These are phyloP conservation scores for Neurospora crassa DNA, from an alignment of 2,329 filamentous ascomycete species.

Conservation along the genomic window DNA sequence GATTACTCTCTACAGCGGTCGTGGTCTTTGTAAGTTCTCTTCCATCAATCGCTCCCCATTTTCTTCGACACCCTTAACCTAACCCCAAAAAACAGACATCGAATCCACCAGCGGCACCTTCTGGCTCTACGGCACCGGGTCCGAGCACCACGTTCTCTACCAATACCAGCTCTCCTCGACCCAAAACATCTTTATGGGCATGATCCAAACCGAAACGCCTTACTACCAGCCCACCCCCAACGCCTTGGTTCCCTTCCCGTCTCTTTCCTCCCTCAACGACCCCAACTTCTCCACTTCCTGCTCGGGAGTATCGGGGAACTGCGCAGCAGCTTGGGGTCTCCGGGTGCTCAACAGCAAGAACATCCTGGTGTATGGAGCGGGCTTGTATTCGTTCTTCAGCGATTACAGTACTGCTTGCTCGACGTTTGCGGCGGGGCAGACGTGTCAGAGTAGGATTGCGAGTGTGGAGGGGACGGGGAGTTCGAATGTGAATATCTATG, in stretches of 20 bases:
- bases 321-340: slow-evolving; percentile 54
- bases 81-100: slow-evolving; percentile 20
- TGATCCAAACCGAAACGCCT: slow-evolving; percentile 60
- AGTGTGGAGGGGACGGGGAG: slow-evolving; percentile 18
- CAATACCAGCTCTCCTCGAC: slow-evolving; percentile 57
- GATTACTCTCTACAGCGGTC: slow-evolving; percentile 40
- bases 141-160: slow-evolving; percentile 56
- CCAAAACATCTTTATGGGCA: slow-evolving; percentile 51
- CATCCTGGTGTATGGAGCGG: slow-evolving; percentile 52
- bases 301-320: slow-evolving; percentile 23
- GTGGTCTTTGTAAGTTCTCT: slow-evolving; percentile 29
- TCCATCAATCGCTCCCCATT: no score
- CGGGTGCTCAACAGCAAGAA: slow-evolving; percentile 47
- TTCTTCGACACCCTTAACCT: not conserved
- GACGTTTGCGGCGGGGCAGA: slow-evolving; percentile 30
- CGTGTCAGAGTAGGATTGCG: slow-evolving; percentile 38
- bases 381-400: slow-evolving; percentile 59
- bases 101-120: slow-evolving; percentile 34
- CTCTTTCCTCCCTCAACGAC: slow-evolving; percentile 32
- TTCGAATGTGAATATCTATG: slow-evolving; percentile 29
- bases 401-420: slow-evolving; percentile 48
- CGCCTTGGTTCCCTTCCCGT: slow-evolving; percentile 46
- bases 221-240: slow-evolving; percentile 60
- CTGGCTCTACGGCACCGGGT: slow-evolving; percentile 57
- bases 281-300: slow-evolving; percentile 42